Evolutionary conservation across 2,329 filamentous ascomycete genomes (phyloP).

Genomic region (Metarhizium rileyi): DNA sequence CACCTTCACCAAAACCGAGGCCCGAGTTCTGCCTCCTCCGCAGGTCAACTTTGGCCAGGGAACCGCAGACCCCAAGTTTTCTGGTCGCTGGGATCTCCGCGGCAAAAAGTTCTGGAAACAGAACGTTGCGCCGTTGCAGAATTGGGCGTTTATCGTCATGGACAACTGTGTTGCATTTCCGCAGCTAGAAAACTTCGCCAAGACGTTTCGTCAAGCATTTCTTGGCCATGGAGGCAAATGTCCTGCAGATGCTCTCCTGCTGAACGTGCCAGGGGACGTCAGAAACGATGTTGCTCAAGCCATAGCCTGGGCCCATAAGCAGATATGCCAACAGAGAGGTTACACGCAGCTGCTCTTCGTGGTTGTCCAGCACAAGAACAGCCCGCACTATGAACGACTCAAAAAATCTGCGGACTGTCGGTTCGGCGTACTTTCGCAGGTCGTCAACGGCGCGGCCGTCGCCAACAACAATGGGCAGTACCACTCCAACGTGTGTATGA

Average conservation of each 20-base stretch:
- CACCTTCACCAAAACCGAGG: slow-evolving; percentile 57
- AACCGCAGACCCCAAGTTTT: slow-evolving; percentile 49
- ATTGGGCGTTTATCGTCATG: slow-evolving; percentile 68
- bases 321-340: slow-evolving; percentile 42
- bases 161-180: slow-evolving; percentile 39
- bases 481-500: slow-evolving; percentile 90
- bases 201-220: slow-evolving; percentile 36
- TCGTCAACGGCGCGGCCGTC: slow-evolving; percentile 64
- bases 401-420: slow-evolving; percentile 87
- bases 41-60: slow-evolving; percentile 56
- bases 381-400: slow-evolving; percentile 67
- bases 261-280: slow-evolving; percentile 21
- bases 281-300: slow-evolving; percentile 38
- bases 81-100: slow-evolving; percentile 80
- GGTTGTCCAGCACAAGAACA: slow-evolving; percentile 62
- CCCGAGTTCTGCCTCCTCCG: slow-evolving; percentile 61
- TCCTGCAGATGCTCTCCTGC: slow-evolving; percentile 22
- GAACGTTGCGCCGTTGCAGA: slow-evolving; percentile 52
- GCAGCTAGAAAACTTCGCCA: slow-evolving; percentile 21
- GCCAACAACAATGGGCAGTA: slow-evolving; percentile 67
- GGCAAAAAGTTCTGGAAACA: slow-evolving; percentile 62
- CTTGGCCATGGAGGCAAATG: slow-evolving; percentile 40
- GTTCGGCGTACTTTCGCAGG: slow-evolving; percentile 75
- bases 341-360: slow-evolving; percentile 72
- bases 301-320: slow-evolving; percentile 31